Evolutionary conservation across 176 grass and related monocot genomes (phyloP), one percentile per base, ranked within the genome.

Genomic region (Poa pratensis): DNA sequence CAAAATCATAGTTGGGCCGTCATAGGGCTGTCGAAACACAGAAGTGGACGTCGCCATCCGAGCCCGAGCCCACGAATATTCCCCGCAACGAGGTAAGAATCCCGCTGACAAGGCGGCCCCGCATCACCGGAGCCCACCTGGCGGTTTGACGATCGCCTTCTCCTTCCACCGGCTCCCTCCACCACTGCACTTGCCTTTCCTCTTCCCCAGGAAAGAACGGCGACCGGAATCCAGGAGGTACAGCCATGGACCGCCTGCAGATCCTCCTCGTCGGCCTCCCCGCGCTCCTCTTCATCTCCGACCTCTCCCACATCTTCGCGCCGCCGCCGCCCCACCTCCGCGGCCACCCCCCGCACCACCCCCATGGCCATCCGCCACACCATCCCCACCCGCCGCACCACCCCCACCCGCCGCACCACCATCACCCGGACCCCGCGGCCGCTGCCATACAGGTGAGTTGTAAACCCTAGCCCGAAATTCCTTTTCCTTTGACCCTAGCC

Each of bases 201-300:
- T 7, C 65, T 16, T 85, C 51, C 15, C 66, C 22, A 51, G 45
- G 16, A 45, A 72, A 45, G 77, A 24, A 32, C 5, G 74, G 59
- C 24, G 43, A 37, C 59, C 12, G 30, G 46, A 20, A 39, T 35
- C 27, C 23, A 22, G 15, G 50, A 51, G 13, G 30, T 64, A 16
- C 60, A 30, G 61, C 14, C 49, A 98, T 98, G 96, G 96, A 98
- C 62, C 93, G 96, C 27, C 83, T 78, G 46, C 93, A 94, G 91
- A 68, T 98, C 83, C 93, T 98, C 69, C 93, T 98, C 55, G 58
- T 98, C 43, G 93, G 91, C 45, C 83, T 98, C 72, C 96, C 93
- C 51, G 73, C 94, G 67, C 82, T 94, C 34, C 96, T 98, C 83
- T 95, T 98, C 93, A 80, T 87, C 89, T 92, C 96, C 84, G 92